Evolutionary conservation across 768 basidiomycete species (phyloP), one percentile per base, ranked within the genome.

Genomic region (Cystobasidium onofrii): DNA sequence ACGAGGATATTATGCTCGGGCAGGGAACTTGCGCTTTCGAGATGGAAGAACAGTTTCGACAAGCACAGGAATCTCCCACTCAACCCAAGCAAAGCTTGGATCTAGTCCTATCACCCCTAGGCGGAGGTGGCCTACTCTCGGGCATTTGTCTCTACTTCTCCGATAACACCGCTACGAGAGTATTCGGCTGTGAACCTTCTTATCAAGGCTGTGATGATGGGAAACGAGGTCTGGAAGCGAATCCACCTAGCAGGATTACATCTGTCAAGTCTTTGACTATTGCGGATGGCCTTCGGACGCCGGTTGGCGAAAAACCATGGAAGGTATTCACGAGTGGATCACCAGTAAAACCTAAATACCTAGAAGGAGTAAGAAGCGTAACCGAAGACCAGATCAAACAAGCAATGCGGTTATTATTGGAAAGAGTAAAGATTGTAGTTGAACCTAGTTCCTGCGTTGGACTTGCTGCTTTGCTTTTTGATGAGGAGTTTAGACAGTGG

Each of bases 1-100:
- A 79, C 61, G 75, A 73, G 6, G 76, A 79, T 61, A 80, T 78
- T 3, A 76, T 80, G n/a, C 70, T 80, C 1, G 79, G 78, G 15
- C 77, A 78, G 34, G 79, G 79, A 0, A 80, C 79, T 33, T 74
- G 76, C 0, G 76, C 75, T 13, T 60, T 79, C 29, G 79, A 80
- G 62, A 54, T 77, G 71, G 71, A 79, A n/a, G 50, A 69, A 36
- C 79, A 80, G 64, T 77, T 64, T 15, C 31, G 41, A 46, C 15
- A 64, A 46, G 25, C 34, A 29, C 63, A 27, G 12, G 13, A 36
- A 36, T 15, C 63, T 25, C 13, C 57, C 27, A 20, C 6, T 17
- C 2, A 23, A 29, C 12, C 57, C 29, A 60, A 64, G 23, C 36
- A 27, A 13, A 20, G 29, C 52, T 29, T 80, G 18, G 67, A 74